Evolutionary conservation across 2,329 filamentous ascomycete genomes (phyloP).

Genomic region (Fusarium sp.): DNA sequence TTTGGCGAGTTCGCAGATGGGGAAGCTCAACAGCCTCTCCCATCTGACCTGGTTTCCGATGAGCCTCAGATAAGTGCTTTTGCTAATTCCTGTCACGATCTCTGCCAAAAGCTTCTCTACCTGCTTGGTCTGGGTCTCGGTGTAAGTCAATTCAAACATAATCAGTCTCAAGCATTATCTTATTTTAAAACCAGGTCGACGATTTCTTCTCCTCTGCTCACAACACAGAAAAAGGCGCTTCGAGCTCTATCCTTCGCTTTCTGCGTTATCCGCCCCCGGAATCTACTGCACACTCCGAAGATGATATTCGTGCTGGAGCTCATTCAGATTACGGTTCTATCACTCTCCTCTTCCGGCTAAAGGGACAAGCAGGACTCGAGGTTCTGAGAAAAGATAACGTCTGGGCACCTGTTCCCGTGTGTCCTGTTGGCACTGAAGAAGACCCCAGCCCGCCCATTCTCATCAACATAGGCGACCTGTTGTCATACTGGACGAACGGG

Average conservation of each 20-base stretch:
- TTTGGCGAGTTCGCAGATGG: constrained; percentile 78
- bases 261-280: constrained; percentile 74
- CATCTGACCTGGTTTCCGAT: constrained; percentile 67
- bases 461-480: constrained; percentile 76
- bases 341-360: constrained; percentile 84
- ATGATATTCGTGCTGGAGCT: constrained; percentile 85
- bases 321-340: constrained; percentile 86
- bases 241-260: constrained; percentile 71
- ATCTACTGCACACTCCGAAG: constrained; percentile 53
- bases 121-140: constrained; percentile 82
- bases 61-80: constrained; percentile 73
- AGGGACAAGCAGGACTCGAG: constrained; percentile 86
- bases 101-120: constrained; percentile 77
- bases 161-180: constrained; percentile 1
- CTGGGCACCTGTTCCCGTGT: constrained; percentile 74
- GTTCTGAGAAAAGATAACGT: constrained; percentile 68
- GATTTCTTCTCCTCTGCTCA: constrained; percentile 66
- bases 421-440: constrained; percentile 66
- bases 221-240: constrained; percentile 54
- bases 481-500: constrained; percentile 90
- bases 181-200: constrained; percentile 48
- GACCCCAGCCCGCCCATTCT: constrained; percentile 77
- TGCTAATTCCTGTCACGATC: constrained; percentile 72
- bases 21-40: constrained; percentile 80
- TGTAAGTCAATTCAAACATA: constrained; percentile 51